A percentile compares a stretch with the other conserved stretches of the same genome.
phyloP scores from a whole-genome alignment of 2,329 filamentous ascomycete genomes.

The Cladosporium sp. region DNA sequence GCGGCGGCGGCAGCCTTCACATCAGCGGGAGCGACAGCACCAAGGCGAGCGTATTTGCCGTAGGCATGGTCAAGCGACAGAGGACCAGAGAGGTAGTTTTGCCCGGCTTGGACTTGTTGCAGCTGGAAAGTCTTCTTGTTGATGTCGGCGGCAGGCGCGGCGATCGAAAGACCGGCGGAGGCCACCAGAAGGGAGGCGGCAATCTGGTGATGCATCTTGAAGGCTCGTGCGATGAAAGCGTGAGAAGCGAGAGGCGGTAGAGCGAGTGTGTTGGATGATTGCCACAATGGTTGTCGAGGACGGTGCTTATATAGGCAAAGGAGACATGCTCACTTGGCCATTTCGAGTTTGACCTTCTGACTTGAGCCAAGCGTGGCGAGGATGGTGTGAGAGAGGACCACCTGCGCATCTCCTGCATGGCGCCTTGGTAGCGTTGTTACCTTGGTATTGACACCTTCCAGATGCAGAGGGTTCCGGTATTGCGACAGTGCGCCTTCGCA shows the following conservation, averaged over 20 bases:
- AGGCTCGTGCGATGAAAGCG: too few species aligned
- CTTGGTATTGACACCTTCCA: slow-evolving; percentile 4
- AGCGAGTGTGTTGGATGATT: too few species aligned
- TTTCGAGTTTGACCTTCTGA: too few species aligned
- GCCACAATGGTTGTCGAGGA: too few species aligned
- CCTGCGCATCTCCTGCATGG: not conserved
- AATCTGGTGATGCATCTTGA: slow-evolving; percentile 23
- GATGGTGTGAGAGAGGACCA: too few species aligned
- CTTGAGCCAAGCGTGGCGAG: too few species aligned
- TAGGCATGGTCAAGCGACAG: slow-evolving; percentile 34
- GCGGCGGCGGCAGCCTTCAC: slow-evolving; percentile 29
- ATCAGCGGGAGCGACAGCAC: slow-evolving; percentile 23
- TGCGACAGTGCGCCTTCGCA: too few species aligned
- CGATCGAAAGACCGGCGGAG: slow-evolving; percentile 23
- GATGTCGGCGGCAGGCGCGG: slow-evolving; percentile 25
- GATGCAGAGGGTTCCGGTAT: not conserved
- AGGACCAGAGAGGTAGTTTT: slow-evolving; percentile 33
- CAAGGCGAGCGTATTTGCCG: slow-evolving; percentile 31
- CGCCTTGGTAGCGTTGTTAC: slow-evolving; percentile 2
- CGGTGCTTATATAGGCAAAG: too few species aligned
- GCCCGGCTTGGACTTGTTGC: slow-evolving; percentile 25
- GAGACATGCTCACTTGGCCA: too few species aligned
- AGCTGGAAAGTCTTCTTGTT: slow-evolving; percentile 23
- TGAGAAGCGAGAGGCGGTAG: too few species aligned
- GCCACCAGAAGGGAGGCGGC: slow-evolving; percentile 25